phyloP scores from a whole-genome alignment of 163 green algal genomes.

The Volvox carteri region DNA sequence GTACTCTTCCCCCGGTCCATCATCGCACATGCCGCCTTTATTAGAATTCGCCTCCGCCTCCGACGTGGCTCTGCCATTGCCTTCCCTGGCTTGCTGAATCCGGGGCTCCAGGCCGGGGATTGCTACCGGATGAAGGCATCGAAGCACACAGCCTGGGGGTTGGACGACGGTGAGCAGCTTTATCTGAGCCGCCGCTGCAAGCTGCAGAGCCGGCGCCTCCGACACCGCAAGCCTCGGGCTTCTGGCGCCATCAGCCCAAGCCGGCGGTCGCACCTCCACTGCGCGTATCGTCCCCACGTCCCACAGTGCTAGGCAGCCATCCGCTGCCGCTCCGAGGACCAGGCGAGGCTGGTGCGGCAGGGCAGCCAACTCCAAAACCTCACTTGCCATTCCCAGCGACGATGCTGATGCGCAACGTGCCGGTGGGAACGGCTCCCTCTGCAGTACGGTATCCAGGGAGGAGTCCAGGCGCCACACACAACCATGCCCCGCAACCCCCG shows the following conservation, averaged over 20 bases:
- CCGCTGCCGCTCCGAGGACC: constrained; percentile 26
- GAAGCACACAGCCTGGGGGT: constrained; percentile 22
- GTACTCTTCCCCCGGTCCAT: no score
- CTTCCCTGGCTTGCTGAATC: not conserved
- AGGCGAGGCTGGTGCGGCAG: not conserved
- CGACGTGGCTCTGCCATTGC: no score
- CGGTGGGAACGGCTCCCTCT: not conserved
- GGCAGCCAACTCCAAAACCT: constrained; percentile 8
- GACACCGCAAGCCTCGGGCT: not conserved
- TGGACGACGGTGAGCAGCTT: constrained; percentile 14
- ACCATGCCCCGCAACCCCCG: not conserved
- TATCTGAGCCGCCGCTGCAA: not conserved
- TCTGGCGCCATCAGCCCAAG: not conserved
- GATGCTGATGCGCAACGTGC: not conserved
- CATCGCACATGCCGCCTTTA: not conserved
- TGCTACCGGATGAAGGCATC: constrained; percentile 33
- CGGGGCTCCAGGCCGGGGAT: not conserved
- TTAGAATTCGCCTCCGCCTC: not conserved
- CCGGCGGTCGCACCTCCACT: not conserved
- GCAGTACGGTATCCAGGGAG: not conserved
- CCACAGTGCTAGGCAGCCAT: constrained; percentile 46
- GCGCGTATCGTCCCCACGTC: constrained; percentile 6
- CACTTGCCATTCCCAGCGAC: not conserved
- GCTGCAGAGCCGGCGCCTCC: not conserved
- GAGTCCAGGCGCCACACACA: constrained; percentile 39